Evolutionary conservation across 139 green algal species (phyloP).

Genomic region (Chlamydomonas eustigma): DNA sequence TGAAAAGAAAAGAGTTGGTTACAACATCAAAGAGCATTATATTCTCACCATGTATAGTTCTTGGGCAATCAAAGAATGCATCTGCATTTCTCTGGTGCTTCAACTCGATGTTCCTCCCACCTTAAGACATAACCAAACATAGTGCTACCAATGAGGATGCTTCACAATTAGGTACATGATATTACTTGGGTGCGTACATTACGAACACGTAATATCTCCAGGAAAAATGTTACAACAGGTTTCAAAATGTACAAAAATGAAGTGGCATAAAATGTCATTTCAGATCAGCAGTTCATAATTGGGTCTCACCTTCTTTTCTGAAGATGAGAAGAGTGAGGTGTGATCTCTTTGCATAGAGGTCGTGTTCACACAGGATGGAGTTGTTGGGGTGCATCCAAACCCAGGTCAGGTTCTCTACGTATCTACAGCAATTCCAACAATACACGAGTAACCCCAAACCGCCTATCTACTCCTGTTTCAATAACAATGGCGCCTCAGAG

Average conservation of each 20-base stretch:
- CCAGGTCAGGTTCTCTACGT: conserved; percentile 95
- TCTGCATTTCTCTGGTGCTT: conserved; percentile 88
- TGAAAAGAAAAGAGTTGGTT: too few relatives aligned
- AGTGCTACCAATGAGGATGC: neutral
- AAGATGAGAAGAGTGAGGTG: conserved; percentile 93
- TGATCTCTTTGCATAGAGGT: conserved; percentile 33
- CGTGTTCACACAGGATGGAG: conserved; percentile 42
- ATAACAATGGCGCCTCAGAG: too few relatives aligned
- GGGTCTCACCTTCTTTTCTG: conserved; percentile 64
- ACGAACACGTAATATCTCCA: too few relatives aligned
- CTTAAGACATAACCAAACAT: conserved; percentile 20
- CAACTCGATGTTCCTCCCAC: conserved; percentile 83
- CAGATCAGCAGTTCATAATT: too few relatives aligned
- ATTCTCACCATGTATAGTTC: conserved; percentile 4
- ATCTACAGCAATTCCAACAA: conserved; percentile 35
- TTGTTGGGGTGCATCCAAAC: conserved; percentile 72
- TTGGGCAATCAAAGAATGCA: conserved; percentile 74
- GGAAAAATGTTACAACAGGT: too few relatives aligned
- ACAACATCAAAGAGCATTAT: too few relatives aligned
- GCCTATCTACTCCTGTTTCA: too few relatives aligned
- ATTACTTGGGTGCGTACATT: too few relatives aligned
- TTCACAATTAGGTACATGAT: neutral
- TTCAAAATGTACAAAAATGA: too few relatives aligned
- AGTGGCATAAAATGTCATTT: too few relatives aligned
- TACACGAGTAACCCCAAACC: too few relatives aligned